A percentile compares a stretch with the other conserved stretches of the same genome.
Evolutionary conservation across 2,329 filamentous ascomycete genomes (phyloP).

Genomic region (Colletotrichum caudatum): DNA sequence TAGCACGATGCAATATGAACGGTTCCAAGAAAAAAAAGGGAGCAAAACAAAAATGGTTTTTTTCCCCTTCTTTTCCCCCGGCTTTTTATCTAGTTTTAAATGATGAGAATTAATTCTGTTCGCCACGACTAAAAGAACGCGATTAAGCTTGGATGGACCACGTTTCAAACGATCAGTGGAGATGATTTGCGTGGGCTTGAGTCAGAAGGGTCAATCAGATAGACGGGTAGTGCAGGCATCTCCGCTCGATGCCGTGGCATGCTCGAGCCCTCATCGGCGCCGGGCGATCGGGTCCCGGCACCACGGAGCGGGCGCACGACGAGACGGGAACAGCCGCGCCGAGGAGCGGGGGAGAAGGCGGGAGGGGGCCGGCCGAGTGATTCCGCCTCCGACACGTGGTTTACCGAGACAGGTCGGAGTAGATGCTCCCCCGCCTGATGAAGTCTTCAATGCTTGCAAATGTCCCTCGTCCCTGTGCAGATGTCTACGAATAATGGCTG

Average conservation of each 20-base stretch:
- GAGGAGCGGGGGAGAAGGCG: not conserved
- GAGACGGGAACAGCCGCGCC: slow-evolving; percentile 21
- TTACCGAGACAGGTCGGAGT: slow-evolving; percentile 19
- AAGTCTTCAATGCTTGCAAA: not conserved
- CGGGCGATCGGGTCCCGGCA: slow-evolving; percentile 14
- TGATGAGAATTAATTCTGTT: not conserved
- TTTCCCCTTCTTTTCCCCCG: not conserved
- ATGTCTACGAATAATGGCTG: not conserved
- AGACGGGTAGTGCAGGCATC: not conserved
- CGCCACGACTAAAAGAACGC: no score
- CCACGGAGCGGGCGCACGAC: slow-evolving; percentile 11
- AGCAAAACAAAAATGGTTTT: no score
- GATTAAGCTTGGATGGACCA: not conserved
- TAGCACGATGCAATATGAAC: no score
- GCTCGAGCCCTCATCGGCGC: slow-evolving; percentile 21
- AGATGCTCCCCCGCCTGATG: slow-evolving; percentile 6
- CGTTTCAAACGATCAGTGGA: slow-evolving; percentile 16
- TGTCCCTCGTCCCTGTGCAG: no score
- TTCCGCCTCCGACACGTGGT: not conserved
- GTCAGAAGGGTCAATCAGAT: slow-evolving; percentile 1
- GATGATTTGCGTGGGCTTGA: slow-evolving; percentile 3
- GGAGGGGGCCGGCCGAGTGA: not conserved
- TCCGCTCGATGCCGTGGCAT: slow-evolving; percentile 10
- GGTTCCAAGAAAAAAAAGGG: no score
- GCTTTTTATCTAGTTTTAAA: not conserved